Evolutionary conservation across 2,329 filamentous ascomycete genomes (phyloP), one percentile per base, ranked within the genome.

Genomic region (Aspergillus terreus): DNA sequence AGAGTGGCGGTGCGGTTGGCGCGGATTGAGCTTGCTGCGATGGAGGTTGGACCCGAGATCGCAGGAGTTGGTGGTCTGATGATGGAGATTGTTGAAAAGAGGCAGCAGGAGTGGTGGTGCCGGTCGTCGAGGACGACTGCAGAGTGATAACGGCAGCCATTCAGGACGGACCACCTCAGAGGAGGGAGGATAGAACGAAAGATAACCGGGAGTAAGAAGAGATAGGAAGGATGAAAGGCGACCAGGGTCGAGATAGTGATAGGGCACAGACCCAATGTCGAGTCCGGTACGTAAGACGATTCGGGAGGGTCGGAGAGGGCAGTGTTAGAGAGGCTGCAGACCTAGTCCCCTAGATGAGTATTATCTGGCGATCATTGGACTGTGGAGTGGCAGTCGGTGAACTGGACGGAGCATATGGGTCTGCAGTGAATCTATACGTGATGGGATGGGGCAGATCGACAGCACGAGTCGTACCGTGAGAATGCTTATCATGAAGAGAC

Each of bases 81-180:
- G 59, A 56, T 43, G 57, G 52, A 40, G 40, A 17, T 42, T 62
- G 58, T 45, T 64, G 66, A 41, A 64, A 56, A 47, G 61, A 61
- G 45, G 54, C 43, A 23, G 61, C 47, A 9, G 61, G 46, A 46
- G 56, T 52, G 40, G 55, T 53, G 41, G 63, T 55, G 40, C 60
- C 60, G 62, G 63, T 59, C 58, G 66, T 61, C 45, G 68, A 61
- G 49, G 68, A 69, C 58, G 69, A 67, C 61, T 72, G 69, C 59
- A 71, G 61, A n/a, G 68, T 69, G 59, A 71, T 69, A 62, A 69
- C 69, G 49, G 69, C 66, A 52, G 70, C 68, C 68, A 72, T 72
- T 56, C 53, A 57, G 50, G 40, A 53, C 19, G 17, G 38, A 44
- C 30, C 30, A 38, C 25, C 32, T 21, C 15, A 36, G 47, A 32